Evolutionary conservation across 192 early-diverging fungal species (phyloP).

Genomic region (Helicostylum pulchrum): DNA sequence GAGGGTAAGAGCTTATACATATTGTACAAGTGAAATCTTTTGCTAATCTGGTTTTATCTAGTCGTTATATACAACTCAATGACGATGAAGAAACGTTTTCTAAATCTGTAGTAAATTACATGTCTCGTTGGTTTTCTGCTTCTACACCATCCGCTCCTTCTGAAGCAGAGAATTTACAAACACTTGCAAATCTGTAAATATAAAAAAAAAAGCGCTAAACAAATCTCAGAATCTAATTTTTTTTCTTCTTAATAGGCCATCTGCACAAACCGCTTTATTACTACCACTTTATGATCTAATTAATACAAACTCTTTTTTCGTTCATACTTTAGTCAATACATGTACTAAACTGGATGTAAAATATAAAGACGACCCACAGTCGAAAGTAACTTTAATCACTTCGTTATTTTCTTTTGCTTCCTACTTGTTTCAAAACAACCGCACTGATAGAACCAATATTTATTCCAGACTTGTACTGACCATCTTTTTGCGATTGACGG

Average conservation of each 20-base stretch:
- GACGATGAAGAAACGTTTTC: conserved; percentile 44
- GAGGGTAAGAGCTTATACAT: neutral
- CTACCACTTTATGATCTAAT: conserved; percentile 48
- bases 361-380: neutral
- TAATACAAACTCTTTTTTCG: conserved; percentile 42
- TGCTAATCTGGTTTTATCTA: conserved; percentile 1
- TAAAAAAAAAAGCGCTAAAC: too few species aligned
- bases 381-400: conserved; percentile 24
- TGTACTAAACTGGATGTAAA: conserved; percentile 10
- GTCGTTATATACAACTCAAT: conserved; percentile 40
- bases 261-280: conserved; percentile 39
- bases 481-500: conserved; percentile 39
- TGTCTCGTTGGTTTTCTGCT: conserved; percentile 20
- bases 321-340: conserved; percentile 24
- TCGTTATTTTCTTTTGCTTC: conserved; percentile 47
- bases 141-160: conserved; percentile 1
- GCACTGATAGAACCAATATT: conserved; percentile 34
- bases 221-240: neutral
- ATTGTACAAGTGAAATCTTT: too few species aligned
- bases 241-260: conserved; percentile 37
- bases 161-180: conserved; percentile 2
- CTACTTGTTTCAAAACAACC: conserved; percentile 51
- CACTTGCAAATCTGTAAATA: conserved; percentile 19
- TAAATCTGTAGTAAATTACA: conserved; percentile 17
- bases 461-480: conserved; percentile 50